Evolutionary conservation across 192 early-diverging fungal species (phyloP).

Genomic region (Bifiguratus adelaidae): DNA sequence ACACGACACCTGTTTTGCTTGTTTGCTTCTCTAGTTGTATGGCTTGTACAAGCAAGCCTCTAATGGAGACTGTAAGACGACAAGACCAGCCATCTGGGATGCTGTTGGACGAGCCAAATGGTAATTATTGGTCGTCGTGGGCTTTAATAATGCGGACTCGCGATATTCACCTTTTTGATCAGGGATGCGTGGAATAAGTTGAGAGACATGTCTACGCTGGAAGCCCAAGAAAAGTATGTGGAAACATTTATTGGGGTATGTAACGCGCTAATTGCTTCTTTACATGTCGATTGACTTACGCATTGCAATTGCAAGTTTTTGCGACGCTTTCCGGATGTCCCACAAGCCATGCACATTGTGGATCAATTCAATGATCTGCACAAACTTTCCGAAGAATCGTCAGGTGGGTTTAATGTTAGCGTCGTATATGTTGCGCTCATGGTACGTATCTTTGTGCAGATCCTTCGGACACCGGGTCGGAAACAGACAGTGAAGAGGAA

Average conservation of each 20-base stretch:
- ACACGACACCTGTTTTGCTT: neutral
- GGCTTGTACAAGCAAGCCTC: slow-evolving; percentile 37
- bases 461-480: neutral
- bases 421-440: no score
- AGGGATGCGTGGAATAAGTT: slow-evolving; percentile 27
- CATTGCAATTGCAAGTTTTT: neutral
- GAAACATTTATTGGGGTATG: neutral
- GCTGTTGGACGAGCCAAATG: slow-evolving; percentile 30
- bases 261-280: neutral
- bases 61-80: slow-evolving; percentile 21
- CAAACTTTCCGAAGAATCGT: slow-evolving; percentile 7
- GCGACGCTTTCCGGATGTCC: slow-evolving; percentile 5
- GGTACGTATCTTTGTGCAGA: no score
- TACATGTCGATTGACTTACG: neutral
- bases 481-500: slow-evolving; percentile 20
- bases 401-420: neutral
- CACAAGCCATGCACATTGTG: slow-evolving; percentile 22
- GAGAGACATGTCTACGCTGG: slow-evolving; percentile 25
- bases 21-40: slow-evolving; percentile 20
- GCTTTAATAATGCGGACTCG: neutral
- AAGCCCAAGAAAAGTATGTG: slow-evolving; percentile 19
- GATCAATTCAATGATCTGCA: slow-evolving; percentile 14
- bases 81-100: slow-evolving; percentile 27
- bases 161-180: neutral
- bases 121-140: neutral